Evolutionary conservation across 2,329 filamentous ascomycete species (phyloP), one percentile per base, ranked within the genome.

Genomic region (Colletotrichum tabaci): DNA sequence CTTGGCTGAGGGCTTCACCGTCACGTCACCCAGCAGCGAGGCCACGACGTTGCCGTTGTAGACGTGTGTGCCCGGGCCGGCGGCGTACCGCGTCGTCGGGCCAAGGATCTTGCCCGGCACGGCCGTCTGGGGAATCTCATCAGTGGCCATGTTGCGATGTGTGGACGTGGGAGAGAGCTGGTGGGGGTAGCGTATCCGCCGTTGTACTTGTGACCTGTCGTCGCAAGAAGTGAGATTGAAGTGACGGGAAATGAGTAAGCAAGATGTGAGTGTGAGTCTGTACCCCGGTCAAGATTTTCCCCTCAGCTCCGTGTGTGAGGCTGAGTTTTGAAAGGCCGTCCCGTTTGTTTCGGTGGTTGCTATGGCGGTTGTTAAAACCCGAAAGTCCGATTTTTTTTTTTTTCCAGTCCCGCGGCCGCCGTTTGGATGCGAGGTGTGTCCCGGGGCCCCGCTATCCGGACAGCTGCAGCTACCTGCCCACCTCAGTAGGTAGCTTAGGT

Each of bases 101-200:
- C 93, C 95, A 50, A 99, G 89, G 56, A 91, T 84, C 80, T 96
- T 93, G 79, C 96, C 96, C 13, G 96, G 96, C 58, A 97, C 87
- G 66, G 92, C 93, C 76, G 94, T 80, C 74, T 86, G 82, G n/a
- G 86, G 83, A 23, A 80, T 58, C 56, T 79, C 78, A 74, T 82
- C 78, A 50, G 79, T 73, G n/a, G 82, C 79, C 79, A 82, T 81
- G 72, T 21, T 63, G 49, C 30, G 38, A 21, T n/a, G 49, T 50
- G 15, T 23, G n/a, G 68, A 68, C 65, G 68, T 71, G 50, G 52
- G 50, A 35, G 64, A 68, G n/a, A 46, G 15, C 7, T 58, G 1
- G 13, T 16, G 15, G 49, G 30, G 21, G 57, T 23, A 53, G 49
- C 40, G 52, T 60, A 44, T 60, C 53, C 53, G 30, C 30, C 30